A percentile compares a stretch with the other conserved stretches of the same genome.
phyloP scores from a whole-genome alignment of 1,139 yeast species.

The Hansenula lynferdii region DNA sequence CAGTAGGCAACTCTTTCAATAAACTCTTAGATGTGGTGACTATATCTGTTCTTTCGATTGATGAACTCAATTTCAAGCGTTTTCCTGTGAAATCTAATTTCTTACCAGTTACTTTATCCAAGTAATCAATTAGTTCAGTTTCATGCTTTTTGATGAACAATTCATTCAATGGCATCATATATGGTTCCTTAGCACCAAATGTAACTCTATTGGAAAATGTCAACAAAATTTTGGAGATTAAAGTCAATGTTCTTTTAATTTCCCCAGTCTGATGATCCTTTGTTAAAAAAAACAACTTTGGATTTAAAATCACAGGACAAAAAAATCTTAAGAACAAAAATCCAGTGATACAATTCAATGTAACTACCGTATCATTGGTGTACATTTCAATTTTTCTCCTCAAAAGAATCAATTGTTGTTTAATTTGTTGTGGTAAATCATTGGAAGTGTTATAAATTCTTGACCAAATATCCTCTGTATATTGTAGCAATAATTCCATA shows the following conservation, averaged over 20 bases:
- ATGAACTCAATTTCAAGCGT: slow-evolving; percentile 51
- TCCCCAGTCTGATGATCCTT: slow-evolving; percentile 65
- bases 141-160: slow-evolving; percentile 55
- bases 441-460: slow-evolving; percentile 63
- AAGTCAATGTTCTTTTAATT: slow-evolving; percentile 71
- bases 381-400: slow-evolving; percentile 55
- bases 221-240: slow-evolving; percentile 74
- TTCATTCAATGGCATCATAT: slow-evolving; percentile 61
- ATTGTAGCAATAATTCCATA: slow-evolving; percentile 45
- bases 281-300: slow-evolving; percentile 74
- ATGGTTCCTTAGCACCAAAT: slow-evolving; percentile 82
- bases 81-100: slow-evolving; percentile 63
- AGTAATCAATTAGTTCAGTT: slow-evolving; percentile 57
- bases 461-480: slow-evolving; percentile 69
- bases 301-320: slow-evolving; percentile 89
- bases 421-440: slow-evolving; percentile 71
- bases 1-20: slow-evolving; percentile 57
- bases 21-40: slow-evolving; percentile 30
- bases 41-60: slow-evolving; percentile 40
- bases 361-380: slow-evolving; percentile 40
- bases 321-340: slow-evolving; percentile 81
- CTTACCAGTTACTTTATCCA: slow-evolving; percentile 67
- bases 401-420: slow-evolving; percentile 52
- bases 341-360: slow-evolving; percentile 73
- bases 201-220: slow-evolving; percentile 73